Evolutionary conservation across 2,329 filamentous ascomycete genomes (phyloP), one percentile per base, ranked within the genome.

Genomic region (Fusarium staphyleae): DNA sequence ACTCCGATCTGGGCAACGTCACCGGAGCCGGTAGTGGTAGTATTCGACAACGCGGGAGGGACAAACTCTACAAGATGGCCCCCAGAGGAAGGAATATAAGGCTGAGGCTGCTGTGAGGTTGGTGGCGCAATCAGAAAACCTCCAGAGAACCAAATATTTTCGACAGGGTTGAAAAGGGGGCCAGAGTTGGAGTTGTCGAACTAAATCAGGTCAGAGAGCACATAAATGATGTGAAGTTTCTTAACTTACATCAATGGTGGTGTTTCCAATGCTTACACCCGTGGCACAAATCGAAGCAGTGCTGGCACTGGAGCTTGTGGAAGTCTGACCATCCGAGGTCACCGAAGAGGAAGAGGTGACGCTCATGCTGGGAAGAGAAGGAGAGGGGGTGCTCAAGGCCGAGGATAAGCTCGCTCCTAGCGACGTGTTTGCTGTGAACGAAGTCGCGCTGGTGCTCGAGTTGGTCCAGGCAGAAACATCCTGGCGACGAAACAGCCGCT

Each of bases 91-190:
- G 75, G 68, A 11, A 69, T 52, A 33, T 72, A 77, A 1, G 72
- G 69, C 30, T 73, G 68, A 10, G 65, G 53, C 15, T 67, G 58
- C 28, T 72, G 65, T 3, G 68, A 63, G 8, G 71, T 70, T 18
- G 71, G 71, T 3, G 75, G 74, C 1, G 70, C 69, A 39, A 77
- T 65, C 5, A 75, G 62, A 48, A 77, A 77, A 2, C 75, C 75
- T 51, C 74, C 67, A 19, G 75, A 77, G 48, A 77, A 77, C 75
- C 75, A 77, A 22, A 76, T 67, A 39, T 74, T 71, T 6, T 72
- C 67, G 14, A 69, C 65, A 1, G 75, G 75, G 16, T 77, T 77
- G 62, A 75, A 74, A 3, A 77, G 63, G 9, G 74, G 74, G 0
- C 75, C 75, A 7, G 68, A 52, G n/a, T 66, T 67, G 5, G 69